These are phyloP conservation scores for Serendipita sp. DNA, from an alignment of 1,284 basidiomycete species.

Conservation along the genomic window DNA sequence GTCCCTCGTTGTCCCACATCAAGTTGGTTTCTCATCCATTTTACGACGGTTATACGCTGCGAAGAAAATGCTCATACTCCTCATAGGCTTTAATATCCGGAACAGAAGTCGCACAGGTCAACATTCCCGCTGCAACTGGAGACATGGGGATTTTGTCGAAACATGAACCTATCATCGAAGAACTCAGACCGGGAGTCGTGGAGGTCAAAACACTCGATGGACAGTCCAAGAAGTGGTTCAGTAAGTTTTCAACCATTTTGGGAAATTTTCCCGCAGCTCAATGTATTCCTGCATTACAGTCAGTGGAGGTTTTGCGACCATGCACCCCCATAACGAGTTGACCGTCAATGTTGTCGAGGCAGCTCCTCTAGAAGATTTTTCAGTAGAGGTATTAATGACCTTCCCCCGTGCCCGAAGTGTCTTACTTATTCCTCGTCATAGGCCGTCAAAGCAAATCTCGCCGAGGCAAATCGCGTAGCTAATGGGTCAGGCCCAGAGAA, in stretches of 20 bases:
- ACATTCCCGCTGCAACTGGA: constrained; percentile 83
- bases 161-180: constrained; percentile 88
- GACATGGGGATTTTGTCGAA: constrained; percentile 98
- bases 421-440: constrained; percentile 21
- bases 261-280: constrained; percentile 3
- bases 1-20: constrained; percentile 82
- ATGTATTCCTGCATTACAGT: constrained; percentile 35
- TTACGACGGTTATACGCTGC: background rate
- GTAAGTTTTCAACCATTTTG: constrained; percentile 35
- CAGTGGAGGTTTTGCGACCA: constrained; percentile 93
- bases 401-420: constrained; percentile 10
- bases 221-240: constrained; percentile 85
- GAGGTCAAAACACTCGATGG: constrained; percentile 78
- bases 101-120: constrained; percentile 83
- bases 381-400: constrained; percentile 49
- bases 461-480: constrained; percentile 78
- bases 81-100: constrained; percentile 73
- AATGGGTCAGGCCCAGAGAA: constrained; percentile 76
- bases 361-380: constrained; percentile 84
- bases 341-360: constrained; percentile 97
- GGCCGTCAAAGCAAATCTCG: constrained; percentile 81
- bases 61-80: constrained; percentile 5
- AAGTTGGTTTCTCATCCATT: constrained; percentile 38
- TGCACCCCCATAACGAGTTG: constrained; percentile 93
- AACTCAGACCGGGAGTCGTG: constrained; percentile 81